These are phyloP conservation scores for Amanita thiersii DNA, from an alignment of 768 basidiomycete genomes.

Conservation along the genomic window DNA sequence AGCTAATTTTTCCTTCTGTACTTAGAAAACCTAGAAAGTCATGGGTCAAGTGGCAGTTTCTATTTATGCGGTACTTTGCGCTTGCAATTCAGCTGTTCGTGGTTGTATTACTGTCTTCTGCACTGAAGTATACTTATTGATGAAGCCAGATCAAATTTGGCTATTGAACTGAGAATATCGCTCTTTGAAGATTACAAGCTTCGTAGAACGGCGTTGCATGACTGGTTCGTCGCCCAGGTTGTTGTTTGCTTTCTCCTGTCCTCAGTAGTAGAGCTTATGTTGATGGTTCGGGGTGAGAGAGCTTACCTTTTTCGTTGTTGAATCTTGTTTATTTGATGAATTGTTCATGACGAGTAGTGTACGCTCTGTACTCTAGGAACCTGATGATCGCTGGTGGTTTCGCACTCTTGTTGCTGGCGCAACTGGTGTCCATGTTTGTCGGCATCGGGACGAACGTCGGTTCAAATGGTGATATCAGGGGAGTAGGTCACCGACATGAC, in stretches of 20 bases:
- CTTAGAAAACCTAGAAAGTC: conserved; percentile 1
- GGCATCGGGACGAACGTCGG: neutral
- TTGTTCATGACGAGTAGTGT: neutral
- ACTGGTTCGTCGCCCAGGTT: conserved; percentile 2
- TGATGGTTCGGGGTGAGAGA: conserved; percentile 3
- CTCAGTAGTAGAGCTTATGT: neutral
- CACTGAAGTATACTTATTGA: neutral
- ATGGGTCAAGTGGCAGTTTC: conserved; percentile 8
- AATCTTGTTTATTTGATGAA: neutral
- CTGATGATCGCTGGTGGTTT: neutral
- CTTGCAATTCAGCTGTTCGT: conserved; percentile 4
- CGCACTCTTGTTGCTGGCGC: neutral
- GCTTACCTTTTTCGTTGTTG: neutral
- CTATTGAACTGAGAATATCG: neutral
- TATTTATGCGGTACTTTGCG: conserved; percentile 5
- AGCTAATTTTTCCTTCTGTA: neutral
- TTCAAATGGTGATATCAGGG: neutral
- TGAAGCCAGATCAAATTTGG: neutral
- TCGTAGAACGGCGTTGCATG: neutral
- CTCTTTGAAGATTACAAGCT: neutral
- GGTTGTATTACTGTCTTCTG: neutral
- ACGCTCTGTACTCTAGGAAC: conserved; percentile 5
- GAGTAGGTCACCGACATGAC: no score
- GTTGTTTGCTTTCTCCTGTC: neutral
- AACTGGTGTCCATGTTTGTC: neutral